Evolutionary conservation across 106 monocot genomes (phyloP), one percentile per base, ranked within the genome.

Genomic region (Dendrobium catenatum): DNA sequence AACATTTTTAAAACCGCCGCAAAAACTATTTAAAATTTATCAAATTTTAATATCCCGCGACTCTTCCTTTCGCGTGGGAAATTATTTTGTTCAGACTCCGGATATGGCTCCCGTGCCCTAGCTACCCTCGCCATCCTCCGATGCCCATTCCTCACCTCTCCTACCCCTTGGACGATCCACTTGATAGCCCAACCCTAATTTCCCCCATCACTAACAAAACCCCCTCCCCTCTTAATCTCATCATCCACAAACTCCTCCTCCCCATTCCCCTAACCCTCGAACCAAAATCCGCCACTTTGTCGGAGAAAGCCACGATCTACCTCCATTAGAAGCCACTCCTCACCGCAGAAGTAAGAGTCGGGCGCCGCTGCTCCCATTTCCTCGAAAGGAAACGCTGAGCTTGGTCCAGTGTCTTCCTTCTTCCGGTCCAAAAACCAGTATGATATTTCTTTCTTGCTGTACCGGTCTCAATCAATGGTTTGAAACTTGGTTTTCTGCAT

Each of bases 161-260:
- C 73, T 13, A 6, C 26, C 26, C 27, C 73, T 64, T 80, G 67
- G 72, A 78, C 73, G 85, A 78, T 72, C 10, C 9, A 70, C 66
- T 41, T 55, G 40, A 68, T 40, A 15, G n/a, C 72, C 82, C 19
- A 79, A 75, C n/a, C 81, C 68, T 58, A 68, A 22, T 81, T 13
- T 70, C 26, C 82, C 55, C 81, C 81, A 40, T 74, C 74, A 27
- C 72, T 87, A 13, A 16, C 1, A 78, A 87, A 76, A 79, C 82
- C 47, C 67, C 92, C 8, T 88, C 86, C 67, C 86, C 88, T 20
- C 84, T 84, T 68, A 83, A 84, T 68, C 82, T 87, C 82, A 73
- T 83, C 78, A 47, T 64, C 83, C 79, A 83, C 76, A 86, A 89
- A 2, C 89, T 94, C 64, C 88, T 94, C 42, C 83, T 88, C 40